phyloP scores from a whole-genome alignment of 2,329 filamentous ascomycete species.

The Cladosporium sp. region DNA sequence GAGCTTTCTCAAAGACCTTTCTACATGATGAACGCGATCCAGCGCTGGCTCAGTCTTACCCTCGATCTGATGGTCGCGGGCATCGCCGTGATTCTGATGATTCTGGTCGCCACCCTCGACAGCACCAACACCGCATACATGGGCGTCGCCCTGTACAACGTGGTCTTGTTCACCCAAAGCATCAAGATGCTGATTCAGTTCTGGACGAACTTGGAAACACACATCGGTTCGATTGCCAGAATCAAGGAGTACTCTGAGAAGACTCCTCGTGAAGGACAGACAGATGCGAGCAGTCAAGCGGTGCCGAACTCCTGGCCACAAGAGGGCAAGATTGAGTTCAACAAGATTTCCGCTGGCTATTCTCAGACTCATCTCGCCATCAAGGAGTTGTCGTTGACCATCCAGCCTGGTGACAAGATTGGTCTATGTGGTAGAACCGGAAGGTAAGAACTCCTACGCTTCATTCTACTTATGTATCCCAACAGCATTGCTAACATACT shows the following conservation, averaged over 20 bases:
- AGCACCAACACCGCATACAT: constrained; percentile 52
- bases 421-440: constrained; percentile 58
- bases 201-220: constrained; percentile 62
- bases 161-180: constrained; percentile 56
- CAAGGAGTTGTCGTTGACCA: constrained; percentile 49
- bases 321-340: constrained; percentile 19
- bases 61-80: constrained; percentile 39
- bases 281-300: background rate
- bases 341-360: constrained; percentile 30
- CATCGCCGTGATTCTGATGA: constrained; percentile 42
- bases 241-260: constrained; percentile 56
- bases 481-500: constrained; percentile 27
- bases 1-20: constrained; percentile 48
- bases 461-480: background rate
- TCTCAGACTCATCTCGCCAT: constrained; percentile 38
- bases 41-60: constrained; percentile 48
- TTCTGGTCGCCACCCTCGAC: constrained; percentile 38
- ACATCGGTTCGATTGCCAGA: constrained; percentile 58
- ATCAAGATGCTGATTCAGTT: constrained; percentile 54
- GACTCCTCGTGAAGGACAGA: constrained; percentile 44
- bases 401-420: constrained; percentile 53
- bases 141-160: constrained; percentile 56
- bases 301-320: constrained; percentile 1
- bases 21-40: constrained; percentile 49
- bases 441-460: constrained; percentile 37